Evolutionary conservation across 768 basidiomycete genomes (phyloP).

Genomic region (Lactarius deliciosus): DNA sequence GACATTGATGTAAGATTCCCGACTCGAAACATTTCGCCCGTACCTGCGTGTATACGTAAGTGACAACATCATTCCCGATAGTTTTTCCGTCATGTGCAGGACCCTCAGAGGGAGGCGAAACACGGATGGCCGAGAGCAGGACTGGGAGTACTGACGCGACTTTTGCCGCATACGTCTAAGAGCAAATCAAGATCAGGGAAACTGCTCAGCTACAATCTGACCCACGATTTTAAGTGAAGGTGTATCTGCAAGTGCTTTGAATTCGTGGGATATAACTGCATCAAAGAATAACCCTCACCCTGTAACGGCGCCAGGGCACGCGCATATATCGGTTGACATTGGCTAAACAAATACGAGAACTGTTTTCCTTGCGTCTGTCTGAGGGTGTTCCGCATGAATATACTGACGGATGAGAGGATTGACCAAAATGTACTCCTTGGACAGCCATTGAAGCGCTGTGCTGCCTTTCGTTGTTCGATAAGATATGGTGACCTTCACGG

Average conservation of each 20-base stretch:
- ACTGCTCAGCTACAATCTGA: constrained; percentile 16
- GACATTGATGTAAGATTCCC: background rate
- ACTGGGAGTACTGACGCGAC: constrained; percentile 81
- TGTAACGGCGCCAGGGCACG: constrained; percentile 78
- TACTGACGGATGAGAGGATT: background rate
- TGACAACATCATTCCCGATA: constrained; percentile 70
- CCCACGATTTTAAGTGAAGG: constrained; percentile 82
- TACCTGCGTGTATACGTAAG: constrained; percentile 78
- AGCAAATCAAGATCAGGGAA: constrained; percentile 12
- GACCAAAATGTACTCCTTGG: constrained; percentile 38
- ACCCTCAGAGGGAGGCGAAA: constrained; percentile 71
- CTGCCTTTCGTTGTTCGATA: constrained; percentile 48
- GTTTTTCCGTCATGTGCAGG: constrained; percentile 70
- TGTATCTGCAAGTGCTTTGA: constrained; percentile 53
- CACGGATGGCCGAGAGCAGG: constrained; percentile 78
- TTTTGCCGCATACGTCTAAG: constrained; percentile 77
- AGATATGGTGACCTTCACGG: constrained; percentile 42
- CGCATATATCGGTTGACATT: constrained; percentile 90
- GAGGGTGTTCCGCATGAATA: background rate
- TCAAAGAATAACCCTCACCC: constrained; percentile 43
- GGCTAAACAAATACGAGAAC: constrained; percentile 88
- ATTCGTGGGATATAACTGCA: background rate
- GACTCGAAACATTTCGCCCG: constrained; percentile 24
- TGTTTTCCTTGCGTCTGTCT: constrained; percentile 86
- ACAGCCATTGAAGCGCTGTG: constrained; percentile 56